A percentile compares a stretch with the other conserved stretches of the same genome.
Evolutionary conservation across 2,329 filamentous ascomycete species (phyloP).

Genomic region (Pestalotiopsis fici): DNA sequence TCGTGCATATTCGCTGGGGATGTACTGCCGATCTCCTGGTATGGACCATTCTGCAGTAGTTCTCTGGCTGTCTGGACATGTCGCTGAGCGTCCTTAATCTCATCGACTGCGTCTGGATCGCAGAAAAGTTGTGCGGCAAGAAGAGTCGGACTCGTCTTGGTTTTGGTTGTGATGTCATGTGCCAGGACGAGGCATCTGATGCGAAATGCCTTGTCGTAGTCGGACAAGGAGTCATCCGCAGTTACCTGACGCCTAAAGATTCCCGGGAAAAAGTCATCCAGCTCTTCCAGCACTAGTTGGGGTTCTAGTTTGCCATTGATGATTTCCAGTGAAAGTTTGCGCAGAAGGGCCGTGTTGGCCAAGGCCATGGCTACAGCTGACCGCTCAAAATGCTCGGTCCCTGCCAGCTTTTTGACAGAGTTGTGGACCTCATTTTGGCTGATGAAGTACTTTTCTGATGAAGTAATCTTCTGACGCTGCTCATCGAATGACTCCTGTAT

Average conservation of each 20-base stretch:
- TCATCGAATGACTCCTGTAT: not conserved
- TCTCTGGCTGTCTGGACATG: slow-evolving; percentile 6
- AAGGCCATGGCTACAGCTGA: slow-evolving; percentile 16
- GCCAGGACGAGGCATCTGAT: slow-evolving; percentile 22
- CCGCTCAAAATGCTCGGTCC: slow-evolving; percentile 10
- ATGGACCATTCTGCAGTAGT: slow-evolving; percentile 5
- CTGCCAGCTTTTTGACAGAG: not conserved
- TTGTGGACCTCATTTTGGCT: not conserved
- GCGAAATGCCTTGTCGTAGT: slow-evolving; percentile 20
- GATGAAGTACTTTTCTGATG: not conserved
- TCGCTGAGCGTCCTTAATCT: not conserved
- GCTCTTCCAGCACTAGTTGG: slow-evolving; percentile 18
- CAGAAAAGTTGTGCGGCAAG: slow-evolving; percentile 26
- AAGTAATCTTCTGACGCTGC: not conserved
- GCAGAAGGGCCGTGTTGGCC: slow-evolving; percentile 26
- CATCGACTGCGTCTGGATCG: not conserved
- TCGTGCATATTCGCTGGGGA: not conserved
- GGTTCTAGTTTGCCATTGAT: slow-evolving; percentile 8
- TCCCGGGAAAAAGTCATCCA: slow-evolving; percentile 23
- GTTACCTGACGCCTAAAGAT: slow-evolving; percentile 13
- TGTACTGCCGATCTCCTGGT: not conserved
- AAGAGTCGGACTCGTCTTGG: slow-evolving; percentile 14
- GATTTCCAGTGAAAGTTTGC: slow-evolving; percentile 18
- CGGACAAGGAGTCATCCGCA: slow-evolving; percentile 2
- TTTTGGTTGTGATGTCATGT: slow-evolving; percentile 14